These are phyloP conservation scores for Limnomonas spitsbergensis DNA, from an alignment of 139 green algal species.

Conservation along the genomic window DNA sequence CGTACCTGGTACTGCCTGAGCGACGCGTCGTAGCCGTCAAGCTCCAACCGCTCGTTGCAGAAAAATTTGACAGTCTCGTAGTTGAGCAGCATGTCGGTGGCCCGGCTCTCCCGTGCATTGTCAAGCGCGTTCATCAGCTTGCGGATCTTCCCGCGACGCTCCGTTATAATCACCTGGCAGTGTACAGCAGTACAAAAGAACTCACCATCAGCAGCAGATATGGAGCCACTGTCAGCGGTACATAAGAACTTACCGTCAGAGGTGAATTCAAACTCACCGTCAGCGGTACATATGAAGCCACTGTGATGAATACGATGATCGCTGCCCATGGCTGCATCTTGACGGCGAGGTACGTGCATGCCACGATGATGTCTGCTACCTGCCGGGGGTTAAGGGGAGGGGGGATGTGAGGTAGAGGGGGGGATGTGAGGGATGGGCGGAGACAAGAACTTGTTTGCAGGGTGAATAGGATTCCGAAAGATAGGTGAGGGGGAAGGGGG, in stretches of 20 bases:
- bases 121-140: constrained; percentile 68
- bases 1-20: constrained; percentile 71
- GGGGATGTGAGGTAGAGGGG: not conserved
- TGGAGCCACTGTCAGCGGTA: constrained; percentile 65
- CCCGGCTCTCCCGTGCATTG: constrained; percentile 60
- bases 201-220: constrained; percentile 81
- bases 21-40: constrained; percentile 49
- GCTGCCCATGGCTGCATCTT: constrained; percentile 65
- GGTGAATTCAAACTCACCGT: constrained; percentile 77
- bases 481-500: no score
- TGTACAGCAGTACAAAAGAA: not conserved
- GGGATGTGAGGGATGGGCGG: no score
- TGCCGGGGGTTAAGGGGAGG: not conserved
- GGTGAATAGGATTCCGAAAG: no score
- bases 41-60: constrained; percentile 72
- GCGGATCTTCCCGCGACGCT: constrained; percentile 68
- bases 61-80: constrained; percentile 86
- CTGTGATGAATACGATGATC: constrained; percentile 72
- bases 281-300: constrained; percentile 77
- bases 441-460: no score
- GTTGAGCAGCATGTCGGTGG: constrained; percentile 84
- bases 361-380: constrained; percentile 64
- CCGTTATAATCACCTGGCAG: constrained; percentile 55
- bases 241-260: constrained; percentile 62
- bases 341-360: constrained; percentile 50